These are phyloP conservation scores for Lentinula edodes DNA, from an alignment of 768 basidiomycete genomes.

Conservation along the genomic window DNA sequence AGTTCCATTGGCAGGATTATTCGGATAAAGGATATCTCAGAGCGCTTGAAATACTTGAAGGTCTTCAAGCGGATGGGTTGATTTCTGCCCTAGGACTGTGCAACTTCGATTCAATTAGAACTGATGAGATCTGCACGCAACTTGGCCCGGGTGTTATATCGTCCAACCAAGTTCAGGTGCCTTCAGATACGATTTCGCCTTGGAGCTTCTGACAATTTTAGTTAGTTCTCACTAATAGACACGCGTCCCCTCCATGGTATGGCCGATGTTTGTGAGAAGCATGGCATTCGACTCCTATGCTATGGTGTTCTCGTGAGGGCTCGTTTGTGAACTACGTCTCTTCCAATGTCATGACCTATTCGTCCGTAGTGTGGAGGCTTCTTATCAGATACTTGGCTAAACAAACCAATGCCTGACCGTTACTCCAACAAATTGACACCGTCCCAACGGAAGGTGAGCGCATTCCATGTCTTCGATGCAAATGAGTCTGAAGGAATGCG, in stretches of 20 bases:
- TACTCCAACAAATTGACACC: constrained; percentile 69
- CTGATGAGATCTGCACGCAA: constrained; percentile 75
- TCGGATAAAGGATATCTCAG: constrained; percentile 36
- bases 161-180: constrained; percentile 80
- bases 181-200: constrained; percentile 6
- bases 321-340: constrained; percentile 3
- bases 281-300: constrained; percentile 69
- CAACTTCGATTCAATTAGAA: constrained; percentile 73
- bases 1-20: constrained; percentile 85
- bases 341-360: constrained; percentile 5
- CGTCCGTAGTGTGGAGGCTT: constrained; percentile 72
- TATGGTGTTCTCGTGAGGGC: constrained; percentile 72
- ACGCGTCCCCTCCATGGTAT: constrained; percentile 72
- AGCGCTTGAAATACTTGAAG: constrained; percentile 45
- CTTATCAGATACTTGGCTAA: constrained; percentile 71
- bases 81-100: constrained; percentile 69
- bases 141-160: constrained; percentile 68
- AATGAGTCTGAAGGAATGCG: neutral
- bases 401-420: constrained; percentile 60
- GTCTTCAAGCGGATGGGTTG: constrained; percentile 53
- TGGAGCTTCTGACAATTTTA: neutral
- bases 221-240: constrained; percentile 78
- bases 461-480: constrained; percentile 5
- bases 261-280: constrained; percentile 69
- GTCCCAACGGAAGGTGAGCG: constrained; percentile 71